These are phyloP conservation scores for Hypomyces rosellus DNA, from an alignment of 2,329 filamentous ascomycete species.

Conservation along the genomic window DNA sequence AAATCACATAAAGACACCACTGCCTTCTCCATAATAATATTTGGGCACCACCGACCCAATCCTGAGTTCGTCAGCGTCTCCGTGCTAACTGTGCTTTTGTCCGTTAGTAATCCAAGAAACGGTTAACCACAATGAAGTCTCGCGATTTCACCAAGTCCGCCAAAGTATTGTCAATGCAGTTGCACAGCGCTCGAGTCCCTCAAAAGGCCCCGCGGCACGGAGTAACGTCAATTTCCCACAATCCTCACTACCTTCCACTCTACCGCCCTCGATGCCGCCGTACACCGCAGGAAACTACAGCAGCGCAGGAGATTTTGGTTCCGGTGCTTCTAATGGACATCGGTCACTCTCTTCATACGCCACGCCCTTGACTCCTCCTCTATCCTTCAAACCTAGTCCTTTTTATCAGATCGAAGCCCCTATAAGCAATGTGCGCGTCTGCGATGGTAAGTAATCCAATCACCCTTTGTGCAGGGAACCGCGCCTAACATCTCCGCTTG, in stretches of 20 bases:
- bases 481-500: background rate
- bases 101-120: constrained; percentile 36
- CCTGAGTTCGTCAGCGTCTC: background rate
- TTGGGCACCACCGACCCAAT: background rate
- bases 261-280: constrained; percentile 5
- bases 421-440: constrained; percentile 58
- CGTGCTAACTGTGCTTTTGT: constrained; percentile 1
- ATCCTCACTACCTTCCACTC: constrained; percentile 11
- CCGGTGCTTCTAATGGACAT: constrained; percentile 15
- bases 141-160: constrained; percentile 38
- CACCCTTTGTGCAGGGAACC: background rate
- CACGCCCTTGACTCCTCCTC: constrained; percentile 7
- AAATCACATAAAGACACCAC: background rate
- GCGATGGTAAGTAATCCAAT: constrained; percentile 57
- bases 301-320: background rate
- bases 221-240: constrained; percentile 6
- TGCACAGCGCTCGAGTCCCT: constrained; percentile 22
- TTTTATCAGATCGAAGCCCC: constrained; percentile 70
- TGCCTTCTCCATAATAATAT: background rate
- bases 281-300: constrained; percentile 4
- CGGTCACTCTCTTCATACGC: constrained; percentile 14
- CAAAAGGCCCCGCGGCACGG: constrained; percentile 15
- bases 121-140: constrained; percentile 29
- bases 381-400: constrained; percentile 63
- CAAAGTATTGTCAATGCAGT: constrained; percentile 34